These are phyloP conservation scores for Podosphaera aphanis DNA, from an alignment of 2,329 filamentous ascomycete species.

Conservation along the genomic window DNA sequence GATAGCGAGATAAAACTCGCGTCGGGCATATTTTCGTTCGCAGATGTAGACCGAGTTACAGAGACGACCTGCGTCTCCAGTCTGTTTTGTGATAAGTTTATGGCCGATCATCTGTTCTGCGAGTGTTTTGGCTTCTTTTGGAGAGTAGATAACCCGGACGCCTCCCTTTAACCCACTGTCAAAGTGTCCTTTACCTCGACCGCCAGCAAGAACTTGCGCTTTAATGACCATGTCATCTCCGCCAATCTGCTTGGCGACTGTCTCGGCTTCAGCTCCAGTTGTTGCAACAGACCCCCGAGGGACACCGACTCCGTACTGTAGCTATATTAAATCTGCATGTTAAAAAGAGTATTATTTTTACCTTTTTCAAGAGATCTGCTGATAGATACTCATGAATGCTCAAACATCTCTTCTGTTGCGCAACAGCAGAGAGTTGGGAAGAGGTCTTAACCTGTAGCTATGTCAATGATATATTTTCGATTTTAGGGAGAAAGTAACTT, in stretches of 20 bases:
- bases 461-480: conserved; percentile 6
- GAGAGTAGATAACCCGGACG: conserved; percentile 96
- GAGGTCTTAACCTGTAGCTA: conserved; percentile 24
- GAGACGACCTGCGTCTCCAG: conserved; percentile 72
- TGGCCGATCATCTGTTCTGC: conserved; percentile 99
- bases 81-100: conserved; percentile 99
- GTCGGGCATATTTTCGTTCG: conserved; percentile 96
- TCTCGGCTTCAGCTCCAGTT: conserved; percentile 68
- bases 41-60: conserved; percentile 98
- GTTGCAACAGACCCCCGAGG: conserved; percentile 75
- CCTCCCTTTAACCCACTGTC: conserved; percentile 98
- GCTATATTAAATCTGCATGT: conserved; percentile 10
- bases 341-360: conserved; percentile 15
- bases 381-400: conserved; percentile 98
- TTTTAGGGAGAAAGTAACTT: conserved; percentile 17
- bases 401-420: conserved; percentile 64
- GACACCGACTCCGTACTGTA: conserved; percentile 83
- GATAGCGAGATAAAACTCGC: conserved; percentile 96
- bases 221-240: conserved; percentile 98
- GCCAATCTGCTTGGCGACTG: conserved; percentile 73
- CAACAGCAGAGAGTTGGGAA: conserved; percentile 25
- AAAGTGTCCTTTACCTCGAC: conserved; percentile 91
- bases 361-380: conserved; percentile 63
- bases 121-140: conserved; percentile 89
- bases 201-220: conserved; percentile 93